Evolutionary conservation across 768 basidiomycete species (phyloP).

Genomic region (Nevesoporus exiguus): DNA sequence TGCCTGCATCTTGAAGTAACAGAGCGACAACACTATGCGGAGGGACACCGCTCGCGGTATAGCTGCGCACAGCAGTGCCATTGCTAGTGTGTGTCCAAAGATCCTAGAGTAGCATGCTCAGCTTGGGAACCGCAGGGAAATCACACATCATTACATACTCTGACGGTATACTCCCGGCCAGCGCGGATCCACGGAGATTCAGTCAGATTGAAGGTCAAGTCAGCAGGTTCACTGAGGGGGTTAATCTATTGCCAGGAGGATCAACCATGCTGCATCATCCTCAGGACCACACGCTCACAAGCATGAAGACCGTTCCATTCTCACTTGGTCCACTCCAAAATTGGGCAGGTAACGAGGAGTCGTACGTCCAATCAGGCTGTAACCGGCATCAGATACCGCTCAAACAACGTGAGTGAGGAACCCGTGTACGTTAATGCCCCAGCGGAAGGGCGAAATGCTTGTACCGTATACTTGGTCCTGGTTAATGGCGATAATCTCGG

Average conservation of each 20-base stretch:
- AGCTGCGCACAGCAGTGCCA: constrained; percentile 58
- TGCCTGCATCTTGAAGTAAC: constrained; percentile 60
- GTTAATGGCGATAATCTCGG: constrained; percentile 63
- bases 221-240: constrained; percentile 47
- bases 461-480: constrained; percentile 61
- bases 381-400: not conserved
- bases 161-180: constrained; percentile 57
- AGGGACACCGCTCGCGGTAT: constrained; percentile 46
- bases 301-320: constrained; percentile 64
- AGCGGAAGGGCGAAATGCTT: constrained; percentile 65
- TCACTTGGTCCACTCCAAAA: constrained; percentile 65
- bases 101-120: constrained; percentile 41
- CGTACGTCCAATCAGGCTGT: constrained; percentile 36
- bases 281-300: constrained; percentile 37
- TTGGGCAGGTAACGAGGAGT: constrained; percentile 52
- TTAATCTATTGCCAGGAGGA: constrained; percentile 44
- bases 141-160: constrained; percentile 37
- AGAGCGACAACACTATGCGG: constrained; percentile 66
- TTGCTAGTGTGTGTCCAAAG: constrained; percentile 71
- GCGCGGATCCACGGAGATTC: constrained; percentile 71
- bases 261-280: not conserved
- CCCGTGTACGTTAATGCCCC: constrained; percentile 65
- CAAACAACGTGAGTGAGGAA: not conserved
- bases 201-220: constrained; percentile 59
- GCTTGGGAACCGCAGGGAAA: not conserved